These are phyloP conservation scores for Penicillium expansum DNA, from an alignment of 2,329 filamentous ascomycete species.

Conservation along the genomic window DNA sequence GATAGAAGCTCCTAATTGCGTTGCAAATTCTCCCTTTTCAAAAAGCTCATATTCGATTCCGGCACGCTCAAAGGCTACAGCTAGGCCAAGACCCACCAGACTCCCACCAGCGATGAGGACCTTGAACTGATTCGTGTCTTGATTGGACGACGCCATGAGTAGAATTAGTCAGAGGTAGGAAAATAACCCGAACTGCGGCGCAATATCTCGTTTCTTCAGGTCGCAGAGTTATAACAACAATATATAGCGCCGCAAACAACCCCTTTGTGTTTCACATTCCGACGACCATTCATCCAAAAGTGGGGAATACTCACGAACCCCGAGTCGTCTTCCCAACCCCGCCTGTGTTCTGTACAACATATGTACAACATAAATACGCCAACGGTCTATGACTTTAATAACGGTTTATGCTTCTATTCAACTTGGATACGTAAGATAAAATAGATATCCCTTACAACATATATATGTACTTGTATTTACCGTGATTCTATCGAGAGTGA, in stretches of 20 bases:
- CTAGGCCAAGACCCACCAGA: constrained; percentile 12
- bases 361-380: background rate
- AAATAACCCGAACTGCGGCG: background rate
- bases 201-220: background rate
- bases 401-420: background rate
- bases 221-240: background rate
- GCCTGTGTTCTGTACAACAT: no score
- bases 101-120: constrained; percentile 14
- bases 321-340: no score
- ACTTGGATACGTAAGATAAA: background rate
- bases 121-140: constrained; percentile 2
- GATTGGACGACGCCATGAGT: background rate
- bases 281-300: background rate
- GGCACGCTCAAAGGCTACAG: constrained; percentile 11
- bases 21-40: constrained; percentile 14
- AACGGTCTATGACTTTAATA: background rate
- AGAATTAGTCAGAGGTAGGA: background rate
- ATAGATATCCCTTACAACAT: background rate
- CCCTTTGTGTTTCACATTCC: background rate
- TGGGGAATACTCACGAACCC: background rate
- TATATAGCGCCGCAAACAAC: background rate
- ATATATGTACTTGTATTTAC: background rate
- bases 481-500: background rate
- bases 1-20: constrained; percentile 6
- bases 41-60: constrained; percentile 15